Evolutionary conservation across 257 asterid genomes (phyloP).

Genomic region (Solanum boliviense): DNA sequence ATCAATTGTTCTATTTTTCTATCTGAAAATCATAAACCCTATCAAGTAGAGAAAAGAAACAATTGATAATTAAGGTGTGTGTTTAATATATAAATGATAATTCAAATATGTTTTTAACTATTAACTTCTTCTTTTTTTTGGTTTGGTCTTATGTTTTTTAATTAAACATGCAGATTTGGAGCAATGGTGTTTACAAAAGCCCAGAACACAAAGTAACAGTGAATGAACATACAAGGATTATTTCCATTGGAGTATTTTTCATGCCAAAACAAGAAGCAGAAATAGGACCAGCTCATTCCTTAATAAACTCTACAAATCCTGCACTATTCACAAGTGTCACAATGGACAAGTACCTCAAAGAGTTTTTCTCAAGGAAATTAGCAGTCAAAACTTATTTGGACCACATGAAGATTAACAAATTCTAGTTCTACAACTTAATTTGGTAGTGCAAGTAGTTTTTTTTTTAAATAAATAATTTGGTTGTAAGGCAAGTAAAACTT

Average conservation of each 20-base stretch:
- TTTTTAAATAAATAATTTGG: too few relatives aligned
- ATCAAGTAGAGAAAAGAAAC: too few relatives aligned
- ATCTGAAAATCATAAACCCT: too few relatives aligned
- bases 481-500: too few relatives aligned
- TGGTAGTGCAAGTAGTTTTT: too few relatives aligned
- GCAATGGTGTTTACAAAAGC: constrained; percentile 64
- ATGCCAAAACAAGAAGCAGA: constrained; percentile 20
- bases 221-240: constrained; percentile 45
- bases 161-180: constrained; percentile 29
- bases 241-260: constrained; percentile 58
- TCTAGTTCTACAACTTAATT: background rate
- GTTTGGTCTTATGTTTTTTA: background rate
- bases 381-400: background rate
- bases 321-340: background rate
- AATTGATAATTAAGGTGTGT: too few relatives aligned
- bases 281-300: background rate
- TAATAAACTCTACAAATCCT: background rate
- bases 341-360: background rate
- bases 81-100: background rate
- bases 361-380: background rate
- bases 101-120: background rate
- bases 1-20: too few relatives aligned
- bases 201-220: constrained; percentile 68
- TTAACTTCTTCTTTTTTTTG: background rate
- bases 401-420: background rate